Conservation (phyloP, 768 basidiomycete genomes). For the Cystobasidiopsis lactophilus region DNA sequence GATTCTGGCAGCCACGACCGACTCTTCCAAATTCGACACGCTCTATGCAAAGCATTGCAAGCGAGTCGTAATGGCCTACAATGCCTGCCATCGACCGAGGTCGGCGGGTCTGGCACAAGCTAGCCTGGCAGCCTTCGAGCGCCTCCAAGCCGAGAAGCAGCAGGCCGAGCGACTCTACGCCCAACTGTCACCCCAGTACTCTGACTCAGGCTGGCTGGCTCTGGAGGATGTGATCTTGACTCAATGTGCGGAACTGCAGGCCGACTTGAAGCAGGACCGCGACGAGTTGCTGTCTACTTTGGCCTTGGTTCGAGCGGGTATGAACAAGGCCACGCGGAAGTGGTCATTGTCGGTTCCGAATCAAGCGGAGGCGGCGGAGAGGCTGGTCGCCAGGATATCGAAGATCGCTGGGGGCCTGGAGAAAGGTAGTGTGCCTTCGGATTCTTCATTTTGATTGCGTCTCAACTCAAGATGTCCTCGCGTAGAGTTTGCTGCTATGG, state of each 20-base stretch:
- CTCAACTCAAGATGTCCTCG: too few relatives aligned
- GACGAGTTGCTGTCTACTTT: slow-evolving; percentile 34
- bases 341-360: background rate
- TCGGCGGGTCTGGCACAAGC: slow-evolving; percentile 70
- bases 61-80: slow-evolving; percentile 63
- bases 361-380: slow-evolving; percentile 1
- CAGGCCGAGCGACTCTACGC: slow-evolving; percentile 48
- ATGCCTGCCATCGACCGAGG: slow-evolving; percentile 57
- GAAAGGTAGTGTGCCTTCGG: too few relatives aligned
- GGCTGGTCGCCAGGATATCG: slow-evolving; percentile 5
- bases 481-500: slow-evolving; percentile 44
- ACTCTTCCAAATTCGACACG: slow-evolving; percentile 35
- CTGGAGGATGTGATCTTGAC: slow-evolving; percentile 14
- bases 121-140: slow-evolving; percentile 63
- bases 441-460: too few relatives aligned
- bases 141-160: slow-evolving; percentile 42
- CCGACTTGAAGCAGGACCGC: slow-evolving; percentile 30
- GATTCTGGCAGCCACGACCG: slow-evolving; percentile 37
- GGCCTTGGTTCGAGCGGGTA: slow-evolving; percentile 33
- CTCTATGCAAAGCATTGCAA: slow-evolving; percentile 53
- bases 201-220: slow-evolving; percentile 22
- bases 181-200: slow-evolving; percentile 45
- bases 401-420: slow-evolving; percentile 12
- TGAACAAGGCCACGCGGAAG: slow-evolving; percentile 37
- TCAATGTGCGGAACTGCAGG: slow-evolving; percentile 6